Percentiles rank a stretch among this genome's conserved stretches.
Conservation (phyloP, 805 yeast genomes). For the Debaryomyces hansenii region DNA sequence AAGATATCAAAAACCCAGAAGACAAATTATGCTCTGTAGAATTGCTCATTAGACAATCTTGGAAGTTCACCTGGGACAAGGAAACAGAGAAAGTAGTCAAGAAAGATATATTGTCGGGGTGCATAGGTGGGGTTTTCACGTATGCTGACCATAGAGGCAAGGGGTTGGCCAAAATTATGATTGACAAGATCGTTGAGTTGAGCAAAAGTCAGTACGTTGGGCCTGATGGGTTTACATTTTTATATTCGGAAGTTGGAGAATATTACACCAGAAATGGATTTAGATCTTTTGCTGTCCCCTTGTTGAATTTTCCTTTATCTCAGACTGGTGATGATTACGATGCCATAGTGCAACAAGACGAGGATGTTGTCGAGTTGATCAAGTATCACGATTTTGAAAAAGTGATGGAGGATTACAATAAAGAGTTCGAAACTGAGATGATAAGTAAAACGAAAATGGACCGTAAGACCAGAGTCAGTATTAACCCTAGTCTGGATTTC, state of each 20-base stretch:
- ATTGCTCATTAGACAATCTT: constrained; percentile 29
- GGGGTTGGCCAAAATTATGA: constrained; percentile 41
- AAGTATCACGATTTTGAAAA: constrained; percentile 30
- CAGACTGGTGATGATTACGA: constrained; percentile 1
- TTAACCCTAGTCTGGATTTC: constrained; percentile 24
- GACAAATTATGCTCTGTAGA: constrained; percentile 34
- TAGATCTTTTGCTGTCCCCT: constrained; percentile 35
- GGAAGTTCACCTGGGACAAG: constrained; percentile 19
- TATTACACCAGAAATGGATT: constrained; percentile 40
- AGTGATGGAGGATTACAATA: constrained; percentile 18
- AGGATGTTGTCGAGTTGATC: constrained; percentile 14
- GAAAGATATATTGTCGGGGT: constrained; percentile 27
- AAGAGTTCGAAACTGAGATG: constrained; percentile 19
- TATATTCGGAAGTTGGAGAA: constrained; percentile 46
- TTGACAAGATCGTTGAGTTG: constrained; percentile 32
- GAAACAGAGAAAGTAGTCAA: constrained; percentile 14
- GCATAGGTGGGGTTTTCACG: constrained; percentile 44
- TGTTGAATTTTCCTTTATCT: constrained; percentile 22
- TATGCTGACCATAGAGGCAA: constrained; percentile 35
- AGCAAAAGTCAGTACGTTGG: constrained; percentile 24
- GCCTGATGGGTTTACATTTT: constrained; percentile 32
- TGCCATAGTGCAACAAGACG: constrained; percentile 1
- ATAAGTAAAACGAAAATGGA: constrained; percentile 22
- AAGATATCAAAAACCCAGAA: constrained; percentile 16
- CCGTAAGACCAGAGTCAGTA: constrained; percentile 29